Evolutionary conservation across 169 alveolate genomes (phyloP), one percentile per base, ranked within the genome.

Genomic region (Plasmodium vivax): DNA sequence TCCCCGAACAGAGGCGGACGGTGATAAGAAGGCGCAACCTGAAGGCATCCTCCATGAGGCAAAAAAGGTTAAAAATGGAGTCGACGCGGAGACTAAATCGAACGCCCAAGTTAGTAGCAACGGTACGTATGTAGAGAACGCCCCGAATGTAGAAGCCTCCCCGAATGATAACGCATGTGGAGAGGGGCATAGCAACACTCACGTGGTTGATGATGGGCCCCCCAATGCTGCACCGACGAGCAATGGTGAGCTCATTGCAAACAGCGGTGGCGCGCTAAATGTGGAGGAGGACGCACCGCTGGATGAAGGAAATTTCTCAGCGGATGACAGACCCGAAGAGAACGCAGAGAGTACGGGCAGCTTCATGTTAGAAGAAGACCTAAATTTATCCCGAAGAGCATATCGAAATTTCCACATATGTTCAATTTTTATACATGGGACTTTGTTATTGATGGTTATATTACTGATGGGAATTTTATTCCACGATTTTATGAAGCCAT

Each of bases 341-440:
- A 41, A 56, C 38, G 83, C 73, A 12, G 94, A 88, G 3, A 79
- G 90, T 80, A 12, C 54, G 9, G 36, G 80, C n/a, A 92, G 95
- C 56, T 92, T 92, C 56, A 30, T 83, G 30, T 32, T 92, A 72
- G 95, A 92, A 82, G 95, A 92, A 34, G 85, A 92, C 68, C 2
- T 23, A 1, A 81, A 47, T 92, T 47, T 92, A 82, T 92, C 95
- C n/a, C 82, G 92, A 27, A 82, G 95, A 82, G 85, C 91, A 4
- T 71, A 58, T 77, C 32, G 95, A 62, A 92, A 83, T 82, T 92
- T 92, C 51, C 91, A 92, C 14, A 71, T 92, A 47, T 92, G 95
- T 36, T 92, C 95, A 0, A 62, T 92, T 32, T 92, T 92, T 92
- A 82, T 92, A 14, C 95, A 92, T 92, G 75, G 54, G 71, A 41